Base-by-base conservation (phyloP, 345 rosid species). In the Pugionium dolabratum region DNA sequence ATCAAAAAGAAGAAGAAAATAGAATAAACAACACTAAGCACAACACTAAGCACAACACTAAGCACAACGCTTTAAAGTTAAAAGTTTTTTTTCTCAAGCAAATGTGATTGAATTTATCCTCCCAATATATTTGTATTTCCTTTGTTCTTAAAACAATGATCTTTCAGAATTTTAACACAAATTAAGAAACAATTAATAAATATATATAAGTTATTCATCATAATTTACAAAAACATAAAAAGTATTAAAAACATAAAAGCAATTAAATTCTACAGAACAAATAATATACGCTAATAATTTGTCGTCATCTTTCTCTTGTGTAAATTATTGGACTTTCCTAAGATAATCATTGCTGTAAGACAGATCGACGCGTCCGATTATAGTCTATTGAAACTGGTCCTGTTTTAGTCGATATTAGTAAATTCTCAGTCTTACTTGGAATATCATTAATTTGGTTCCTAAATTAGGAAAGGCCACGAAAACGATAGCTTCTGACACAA, bases 361-460 rank as follows among this genome's bases (percentile, higher is more conserved):
- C 45, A 44, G 33, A 32, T n/a, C 18, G 37, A 55, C 32, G 26
- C 41, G 58, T 53, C 9, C 25, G 62, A 10, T 54, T 26, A 32
- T 42, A 26, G 51, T 39, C 53, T 54, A 6, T 26, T 10, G 32
- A 36, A 25, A 11, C 7, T 35, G 49, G 57, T n/a, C 55, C 27
- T 4, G 59, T 32, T 3, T 36, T 37, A 37, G 48, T 47, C 48
- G 47, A 46, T 36, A 6, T 34, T 49, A 32, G 52, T 41, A 26
- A 32, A 42, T 26, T 5, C 33, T 45, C 5, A 56, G 64, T 28
- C 4, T 37, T 62, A 67, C 41, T 9, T 39, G 50, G 64, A 57
- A 67, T 29, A 29, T 37, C 64, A 67, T 9, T 46, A 28, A 47
- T 39, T 8, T 30, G 2, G 64, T 56, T 67, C 57, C 64, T 41